phyloP scores from a whole-genome alignment of 192 early-diverging fungal genomes.

The Phycomyces blakesleeanus region DNA sequence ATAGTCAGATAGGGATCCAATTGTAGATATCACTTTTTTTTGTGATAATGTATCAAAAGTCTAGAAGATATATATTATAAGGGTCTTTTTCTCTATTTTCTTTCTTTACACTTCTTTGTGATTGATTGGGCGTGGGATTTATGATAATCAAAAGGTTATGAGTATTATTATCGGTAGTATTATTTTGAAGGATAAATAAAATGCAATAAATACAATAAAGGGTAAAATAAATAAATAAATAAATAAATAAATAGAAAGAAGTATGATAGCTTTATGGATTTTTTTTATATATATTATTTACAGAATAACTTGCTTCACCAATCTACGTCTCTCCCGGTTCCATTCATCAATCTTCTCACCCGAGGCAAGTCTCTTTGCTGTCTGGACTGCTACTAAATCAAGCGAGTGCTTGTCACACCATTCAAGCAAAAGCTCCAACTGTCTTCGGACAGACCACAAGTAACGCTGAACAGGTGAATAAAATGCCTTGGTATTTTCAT shows the following conservation, averaged over 20 bases:
- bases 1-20: no score
- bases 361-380: constrained; percentile 1
- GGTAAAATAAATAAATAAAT: background rate
- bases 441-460: constrained; percentile 32
- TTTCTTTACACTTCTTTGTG: background rate
- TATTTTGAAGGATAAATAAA: no score
- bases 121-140: background rate
- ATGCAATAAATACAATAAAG: background rate
- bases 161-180: no score
- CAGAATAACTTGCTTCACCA: constrained; percentile 22
- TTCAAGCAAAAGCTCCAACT: constrained; percentile 13
- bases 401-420: constrained; percentile 27
- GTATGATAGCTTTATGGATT: background rate
- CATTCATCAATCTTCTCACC: constrained; percentile 19
- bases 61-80: no score
- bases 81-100: background rate
- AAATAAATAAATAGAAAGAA: background rate
- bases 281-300: no score
- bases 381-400: background rate
- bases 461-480: constrained; percentile 34
- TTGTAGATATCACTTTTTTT: no score
- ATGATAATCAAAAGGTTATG: no score
- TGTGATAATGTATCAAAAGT: no score
- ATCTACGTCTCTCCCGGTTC: constrained; percentile 32
- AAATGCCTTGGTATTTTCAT: constrained; percentile 6